These are phyloP conservation scores for Hevea brasiliensis DNA, from an alignment of 345 rosid species.

Conservation along the genomic window DNA sequence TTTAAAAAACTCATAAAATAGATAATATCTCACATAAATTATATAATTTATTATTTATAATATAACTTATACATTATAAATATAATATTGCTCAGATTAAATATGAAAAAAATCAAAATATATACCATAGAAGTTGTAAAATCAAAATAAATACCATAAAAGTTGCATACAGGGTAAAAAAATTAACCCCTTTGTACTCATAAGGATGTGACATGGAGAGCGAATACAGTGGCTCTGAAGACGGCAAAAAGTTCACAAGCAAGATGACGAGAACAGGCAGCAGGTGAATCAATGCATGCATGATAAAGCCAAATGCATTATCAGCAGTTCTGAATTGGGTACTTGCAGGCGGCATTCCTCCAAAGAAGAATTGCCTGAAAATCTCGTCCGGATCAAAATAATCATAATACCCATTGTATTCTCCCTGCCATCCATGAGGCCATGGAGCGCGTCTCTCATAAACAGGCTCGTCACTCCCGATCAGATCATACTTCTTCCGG, in stretches of 20 bases:
- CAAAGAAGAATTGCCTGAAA: conserved; percentile 88
- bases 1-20: no score
- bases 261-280: conserved; percentile 74
- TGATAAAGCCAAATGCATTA: conserved; percentile 60
- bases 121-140: no score
- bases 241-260: conserved; percentile 70
- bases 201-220: conserved; percentile 74
- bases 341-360: conserved; percentile 74
- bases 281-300: conserved; percentile 64
- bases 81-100: no score
- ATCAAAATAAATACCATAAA: no score
- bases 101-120: no score
- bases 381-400: conserved; percentile 92
- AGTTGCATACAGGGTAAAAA: no score
- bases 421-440: conserved; percentile 35
- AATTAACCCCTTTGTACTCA: conserved; percentile 69
- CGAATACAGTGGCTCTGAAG: conserved; percentile 67
- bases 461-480: conserved; percentile 77
- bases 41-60: no score
- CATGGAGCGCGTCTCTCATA: conserved; percentile 48
- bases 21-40: no score
- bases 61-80: no score
- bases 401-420: conserved; percentile 64
- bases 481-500: conserved; percentile 65
- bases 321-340: conserved; percentile 64